Evolutionary conservation across 1,139 yeast species (phyloP).

Genomic region (Saccharomyces hybrid): DNA sequence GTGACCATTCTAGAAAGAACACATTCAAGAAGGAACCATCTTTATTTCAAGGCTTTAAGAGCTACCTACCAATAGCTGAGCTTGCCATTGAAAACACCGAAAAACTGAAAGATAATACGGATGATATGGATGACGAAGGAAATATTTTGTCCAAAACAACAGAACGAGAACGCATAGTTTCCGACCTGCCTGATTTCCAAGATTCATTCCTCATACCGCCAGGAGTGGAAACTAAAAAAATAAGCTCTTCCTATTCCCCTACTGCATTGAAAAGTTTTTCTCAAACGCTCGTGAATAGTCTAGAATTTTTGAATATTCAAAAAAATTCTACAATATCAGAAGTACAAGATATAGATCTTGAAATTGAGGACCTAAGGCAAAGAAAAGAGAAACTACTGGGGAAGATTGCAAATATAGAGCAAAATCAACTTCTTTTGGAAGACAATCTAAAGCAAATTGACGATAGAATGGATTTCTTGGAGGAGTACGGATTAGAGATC

Average conservation of each 20-base stretch:
- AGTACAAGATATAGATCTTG: slow-evolving; percentile 51
- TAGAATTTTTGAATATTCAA: slow-evolving; percentile 51
- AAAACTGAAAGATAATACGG: not conserved
- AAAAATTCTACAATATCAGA: slow-evolving; percentile 59
- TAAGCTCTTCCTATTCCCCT: slow-evolving; percentile 32
- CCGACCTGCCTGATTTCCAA: slow-evolving; percentile 6
- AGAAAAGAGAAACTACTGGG: slow-evolving; percentile 48
- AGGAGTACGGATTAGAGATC: too few relatives aligned
- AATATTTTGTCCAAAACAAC: slow-evolving; percentile 6
- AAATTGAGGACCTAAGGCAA: slow-evolving; percentile 43
- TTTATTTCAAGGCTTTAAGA: slow-evolving; percentile 60
- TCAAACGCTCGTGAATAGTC: slow-evolving; percentile 37
- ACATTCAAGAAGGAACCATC: slow-evolving; percentile 29
- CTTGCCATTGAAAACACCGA: slow-evolving; percentile 5
- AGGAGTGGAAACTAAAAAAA: slow-evolving; percentile 4
- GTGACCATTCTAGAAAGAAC: slow-evolving; percentile 10
- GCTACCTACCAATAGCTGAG: slow-evolving; percentile 43
- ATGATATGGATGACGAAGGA: not conserved
- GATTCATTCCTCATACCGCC: slow-evolving; percentile 1
- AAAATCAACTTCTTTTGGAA: slow-evolving; percentile 48
- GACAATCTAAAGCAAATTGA: slow-evolving; percentile 11
- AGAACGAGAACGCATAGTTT: slow-evolving; percentile 12
- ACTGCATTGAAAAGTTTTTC: slow-evolving; percentile 34
- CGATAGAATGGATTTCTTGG: too few relatives aligned
- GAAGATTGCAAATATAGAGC: slow-evolving; percentile 50